Evolutionary conservation across 768 basidiomycete species (phyloP), one percentile per base, ranked within the genome.

Genomic region (Phanerodontia chrysosporium): DNA sequence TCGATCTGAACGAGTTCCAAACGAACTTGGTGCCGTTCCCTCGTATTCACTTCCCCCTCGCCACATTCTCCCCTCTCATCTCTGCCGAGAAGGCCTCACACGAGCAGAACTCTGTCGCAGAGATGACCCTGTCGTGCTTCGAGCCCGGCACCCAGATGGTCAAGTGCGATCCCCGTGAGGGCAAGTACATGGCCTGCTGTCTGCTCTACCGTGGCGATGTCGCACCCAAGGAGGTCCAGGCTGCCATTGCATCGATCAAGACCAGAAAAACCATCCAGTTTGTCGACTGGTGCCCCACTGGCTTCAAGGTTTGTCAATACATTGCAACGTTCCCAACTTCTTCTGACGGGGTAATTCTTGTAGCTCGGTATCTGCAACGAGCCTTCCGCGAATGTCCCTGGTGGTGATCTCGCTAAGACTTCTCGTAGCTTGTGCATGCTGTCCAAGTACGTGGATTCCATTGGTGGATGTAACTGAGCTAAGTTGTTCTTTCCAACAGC

Each of bases 161-260:
- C 66, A 87, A 89, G 76, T 89, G 88, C 64, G 87, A 89, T 71
- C 88, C 87, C 46, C 79, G 87, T 48, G 83, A 87, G 71, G 87
- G 87, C 73, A 89, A 89, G 77, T 89, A 89, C 78, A 89, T 84
- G 83, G 86, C 86, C 2, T 86, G 86, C 67, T 85, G 85, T 64
- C 69, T 86, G 57, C 78, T 88, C 28, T 88, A 86, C 75, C 85
- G 87, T 72, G 87, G 87, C 62, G 87, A 89, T 70, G 85, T 89
- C 62, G 87, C 86, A 22, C 85, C 87, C 63, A 89, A 88, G 79
- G 88, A 90, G 68, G 84, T 83, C 73, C 87, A 87, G 67, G 82
- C 85, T 46, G 87, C 88, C 45, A 84, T 90, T 61, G 79, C 81
- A 53, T 77, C 82, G 56, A 87, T 90, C 78, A 87, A 87, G 77